Evolutionary conservation across 768 basidiomycete genomes (phyloP).

Genomic region (Cantharellus anzutake): DNA sequence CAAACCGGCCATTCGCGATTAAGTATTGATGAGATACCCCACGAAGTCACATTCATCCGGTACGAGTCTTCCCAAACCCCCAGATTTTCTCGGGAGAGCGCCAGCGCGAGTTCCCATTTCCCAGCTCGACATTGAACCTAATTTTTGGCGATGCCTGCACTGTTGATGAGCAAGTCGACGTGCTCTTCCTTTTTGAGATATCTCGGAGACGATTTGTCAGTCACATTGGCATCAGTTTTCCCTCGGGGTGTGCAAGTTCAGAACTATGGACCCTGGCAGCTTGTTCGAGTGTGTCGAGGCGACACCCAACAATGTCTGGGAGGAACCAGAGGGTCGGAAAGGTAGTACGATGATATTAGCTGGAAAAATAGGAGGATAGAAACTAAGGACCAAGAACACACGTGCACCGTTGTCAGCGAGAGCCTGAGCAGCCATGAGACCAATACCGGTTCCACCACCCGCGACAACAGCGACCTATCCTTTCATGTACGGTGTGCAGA

Average conservation of each 20-base stretch:
- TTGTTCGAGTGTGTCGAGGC: background rate
- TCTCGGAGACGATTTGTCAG: background rate
- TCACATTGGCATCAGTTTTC: background rate
- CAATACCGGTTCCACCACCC: background rate
- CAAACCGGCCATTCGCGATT: background rate
- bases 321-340: background rate
- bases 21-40: background rate
- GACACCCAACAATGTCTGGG: background rate
- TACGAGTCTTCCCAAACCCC: constrained; percentile 18
- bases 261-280: background rate
- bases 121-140: background rate
- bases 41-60: constrained; percentile 11
- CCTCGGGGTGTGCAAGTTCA: background rate
- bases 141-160: background rate
- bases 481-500: too few species aligned
- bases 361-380: background rate
- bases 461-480: background rate
- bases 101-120: background rate
- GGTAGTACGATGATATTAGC: background rate
- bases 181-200: background rate
- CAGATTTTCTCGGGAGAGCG: background rate
- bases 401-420: background rate
- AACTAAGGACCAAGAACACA: background rate
- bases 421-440: background rate
- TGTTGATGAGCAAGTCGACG: constrained; percentile 3